Evolutionary conservation across 2,329 filamentous ascomycete genomes (phyloP).

Genomic region (Aspergillus thermomutatus): DNA sequence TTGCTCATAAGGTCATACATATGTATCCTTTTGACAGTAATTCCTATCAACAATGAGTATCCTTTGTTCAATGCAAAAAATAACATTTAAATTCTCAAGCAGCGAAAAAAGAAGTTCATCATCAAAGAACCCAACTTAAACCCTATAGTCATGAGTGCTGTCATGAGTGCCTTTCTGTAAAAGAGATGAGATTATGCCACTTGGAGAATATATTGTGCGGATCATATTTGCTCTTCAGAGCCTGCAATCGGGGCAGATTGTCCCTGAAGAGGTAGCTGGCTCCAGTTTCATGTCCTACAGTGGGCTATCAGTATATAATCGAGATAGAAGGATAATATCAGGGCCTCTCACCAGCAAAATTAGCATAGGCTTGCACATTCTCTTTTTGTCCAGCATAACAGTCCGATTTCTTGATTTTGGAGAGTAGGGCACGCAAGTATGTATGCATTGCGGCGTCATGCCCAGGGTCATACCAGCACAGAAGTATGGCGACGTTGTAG

Average conservation of each 20-base stretch:
- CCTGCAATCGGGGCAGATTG: slow-evolving; percentile 6
- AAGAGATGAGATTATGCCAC: slow-evolving; percentile 3
- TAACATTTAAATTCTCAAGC: too few species aligned
- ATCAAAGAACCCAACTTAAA: background rate
- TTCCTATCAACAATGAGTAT: too few species aligned
- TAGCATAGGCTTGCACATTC: background rate
- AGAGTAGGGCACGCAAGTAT: background rate
- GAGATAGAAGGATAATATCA: background rate
- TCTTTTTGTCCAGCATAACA: background rate
- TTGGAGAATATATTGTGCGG: slow-evolving; percentile 7
- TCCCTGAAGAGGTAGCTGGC: slow-evolving; percentile 1
- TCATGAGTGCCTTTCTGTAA: background rate
- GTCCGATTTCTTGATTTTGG: background rate
- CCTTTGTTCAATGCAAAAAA: too few species aligned
- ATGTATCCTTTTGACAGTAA: background rate
- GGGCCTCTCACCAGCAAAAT: slow-evolving; percentile 7
- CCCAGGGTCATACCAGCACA: slow-evolving; percentile 7
- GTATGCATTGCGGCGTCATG: slow-evolving; percentile 1
- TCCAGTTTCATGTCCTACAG: slow-evolving; percentile 5
- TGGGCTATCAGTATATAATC: background rate
- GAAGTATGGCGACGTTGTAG: slow-evolving; percentile 4
- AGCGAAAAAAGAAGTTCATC: background rate
- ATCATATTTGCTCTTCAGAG: slow-evolving; percentile 5
- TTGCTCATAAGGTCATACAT: too few species aligned
- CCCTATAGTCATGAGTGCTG: background rate